Conservation (phyloP, 1,284 basidiomycete genomes). For the Flammula alnicola region DNA sequence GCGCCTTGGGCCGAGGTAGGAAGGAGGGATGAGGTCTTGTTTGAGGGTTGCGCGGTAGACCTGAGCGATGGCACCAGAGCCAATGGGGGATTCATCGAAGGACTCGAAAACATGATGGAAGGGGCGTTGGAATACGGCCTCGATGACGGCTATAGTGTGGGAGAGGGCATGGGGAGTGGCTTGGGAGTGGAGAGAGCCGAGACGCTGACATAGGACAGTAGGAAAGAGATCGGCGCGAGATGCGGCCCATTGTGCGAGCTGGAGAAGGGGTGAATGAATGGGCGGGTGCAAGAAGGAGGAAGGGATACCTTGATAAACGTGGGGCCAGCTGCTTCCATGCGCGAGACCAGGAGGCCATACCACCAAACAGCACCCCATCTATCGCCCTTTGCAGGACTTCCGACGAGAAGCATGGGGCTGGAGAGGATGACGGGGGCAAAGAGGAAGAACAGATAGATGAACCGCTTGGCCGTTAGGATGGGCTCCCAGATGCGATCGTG, state of each 20-base stretch:
- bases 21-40: constrained; percentile 82
- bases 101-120: constrained; percentile 94
- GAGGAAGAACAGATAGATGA: constrained; percentile 82
- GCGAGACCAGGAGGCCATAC: constrained; percentile 87
- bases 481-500: constrained; percentile 80
- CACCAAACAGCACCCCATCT: constrained; percentile 93
- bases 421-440: constrained; percentile 90
- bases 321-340: constrained; percentile 95
- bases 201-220: constrained; percentile 81
- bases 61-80: constrained; percentile 98
- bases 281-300: background rate
- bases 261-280: constrained; percentile 15
- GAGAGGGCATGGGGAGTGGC: constrained; percentile 83
- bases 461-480: constrained; percentile 81
- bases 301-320: constrained; percentile 91
- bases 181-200: constrained; percentile 90
- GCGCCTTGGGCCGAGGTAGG: constrained; percentile 74
- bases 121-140: constrained; percentile 81
- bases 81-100: constrained; percentile 88
- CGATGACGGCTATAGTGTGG: constrained; percentile 86
- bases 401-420: constrained; percentile 87
- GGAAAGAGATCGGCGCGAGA: constrained; percentile 96
- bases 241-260: constrained; percentile 99
- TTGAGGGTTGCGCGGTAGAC: constrained; percentile 89
- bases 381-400: constrained; percentile 68